These are phyloP conservation scores for Dissophora ornata DNA, from an alignment of 192 early-diverging fungal species.

Conservation along the genomic window DNA sequence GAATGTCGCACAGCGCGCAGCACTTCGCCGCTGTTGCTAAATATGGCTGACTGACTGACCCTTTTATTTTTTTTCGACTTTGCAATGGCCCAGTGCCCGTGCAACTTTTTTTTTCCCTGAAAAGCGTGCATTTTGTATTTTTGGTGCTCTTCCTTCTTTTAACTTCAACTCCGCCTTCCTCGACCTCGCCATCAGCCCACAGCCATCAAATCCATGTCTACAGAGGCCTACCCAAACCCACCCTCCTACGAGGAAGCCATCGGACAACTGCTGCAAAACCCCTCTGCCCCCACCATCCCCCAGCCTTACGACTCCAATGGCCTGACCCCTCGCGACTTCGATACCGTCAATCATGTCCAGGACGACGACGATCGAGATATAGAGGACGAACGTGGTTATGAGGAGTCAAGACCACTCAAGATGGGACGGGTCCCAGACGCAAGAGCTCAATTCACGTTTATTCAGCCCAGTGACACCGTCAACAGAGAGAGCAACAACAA, in stretches of 20 bases:
- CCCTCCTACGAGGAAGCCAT: conserved; percentile 37
- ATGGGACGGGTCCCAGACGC: conserved; percentile 29
- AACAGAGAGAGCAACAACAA: neutral
- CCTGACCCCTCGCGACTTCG: conserved; percentile 11
- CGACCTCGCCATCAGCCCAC: too few species aligned
- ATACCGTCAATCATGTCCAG: neutral
- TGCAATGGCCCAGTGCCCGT: too few species aligned
- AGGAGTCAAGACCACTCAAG: conserved; percentile 41
- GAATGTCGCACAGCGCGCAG: too few species aligned
- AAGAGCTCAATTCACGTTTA: conserved; percentile 38
- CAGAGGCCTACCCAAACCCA: neutral
- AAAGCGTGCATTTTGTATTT: too few species aligned
- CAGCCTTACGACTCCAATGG: neutral
- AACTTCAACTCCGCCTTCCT: too few species aligned
- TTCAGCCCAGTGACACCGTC: conserved; percentile 35
- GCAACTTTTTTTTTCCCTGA: too few species aligned
- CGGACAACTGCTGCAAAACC: neutral
- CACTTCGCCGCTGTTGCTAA: too few species aligned
- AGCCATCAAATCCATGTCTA: neutral
- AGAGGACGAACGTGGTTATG: conserved; percentile 42
- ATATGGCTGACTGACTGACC: too few species aligned
- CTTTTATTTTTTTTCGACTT: too few species aligned
- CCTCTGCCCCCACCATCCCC: neutral
- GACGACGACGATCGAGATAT: conserved; percentile 10
- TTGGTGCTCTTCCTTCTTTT: too few species aligned